Base-by-base conservation (phyloP, 495 filamentous ascomycete genomes). In the Rusavskia elegans region DNA sequence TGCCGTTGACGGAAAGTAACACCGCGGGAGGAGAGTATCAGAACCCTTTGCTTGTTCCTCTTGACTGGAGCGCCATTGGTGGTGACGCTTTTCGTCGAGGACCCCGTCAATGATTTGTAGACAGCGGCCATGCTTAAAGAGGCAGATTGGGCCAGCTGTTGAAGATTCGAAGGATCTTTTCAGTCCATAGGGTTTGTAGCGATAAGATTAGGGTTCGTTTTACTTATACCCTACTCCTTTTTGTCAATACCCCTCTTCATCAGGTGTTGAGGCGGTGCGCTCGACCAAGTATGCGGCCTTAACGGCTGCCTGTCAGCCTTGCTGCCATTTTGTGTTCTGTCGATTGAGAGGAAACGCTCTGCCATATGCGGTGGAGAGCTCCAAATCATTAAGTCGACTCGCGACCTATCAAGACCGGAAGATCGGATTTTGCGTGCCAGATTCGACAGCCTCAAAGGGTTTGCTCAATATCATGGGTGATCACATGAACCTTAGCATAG, bases 1-100 rank as follows among this genome's bases (percentile, higher is more conserved):
- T 98, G 90, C 48, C 92, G 81, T 65, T 98, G 92, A 86, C 90
- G 78, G 67, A 85, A 84, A 30, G 92, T 92, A 16, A 94, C 86
- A 53, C 89, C 89, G 65, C 89, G 73, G 10, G 89, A 95, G 23
- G 84, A 85, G 51, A 97, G 73, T 59, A 96, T 89, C 42, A 99
- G 71, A 23, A 97, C 84, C 55, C 87, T 76, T 64, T 95, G 85
- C 70, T 81, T 80, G 64, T 82, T 83, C 55, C 71, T 76, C 54
- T 70, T 70, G 14, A 61, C 49, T 5, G 41, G 20, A 27, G 62
- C 63, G 52, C 64, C 67, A 54, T 68, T 68, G 21, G 57, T 57
- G 23, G 59, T 46, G 19, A 59, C 56, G 6, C n/a, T 1, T 39
- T 52, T 46, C 2, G 54, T 20, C 5, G 45, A 45, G 6, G 51